Percentiles rank a stretch among this genome's conserved stretches.
Conservation (phyloP, 75 land plant genomes). For the Pinus taeda region DNA sequence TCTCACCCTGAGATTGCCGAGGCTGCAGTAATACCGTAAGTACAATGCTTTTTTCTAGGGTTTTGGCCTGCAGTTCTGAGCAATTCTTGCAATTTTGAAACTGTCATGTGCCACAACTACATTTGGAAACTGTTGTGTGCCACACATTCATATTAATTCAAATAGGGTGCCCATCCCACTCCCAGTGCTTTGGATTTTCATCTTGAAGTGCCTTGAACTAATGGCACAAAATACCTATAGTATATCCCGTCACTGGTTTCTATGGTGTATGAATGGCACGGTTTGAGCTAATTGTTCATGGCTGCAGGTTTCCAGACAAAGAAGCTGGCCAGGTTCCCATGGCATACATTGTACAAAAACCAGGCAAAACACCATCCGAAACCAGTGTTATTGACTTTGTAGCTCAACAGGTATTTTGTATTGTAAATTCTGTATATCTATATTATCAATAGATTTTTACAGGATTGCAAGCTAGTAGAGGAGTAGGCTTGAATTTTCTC, state of each 20-base stretch:
- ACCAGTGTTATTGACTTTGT: slow-evolving; percentile 50
- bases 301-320: slow-evolving; percentile 60
- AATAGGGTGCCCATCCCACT: no score
- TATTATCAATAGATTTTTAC: not conserved
- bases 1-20: slow-evolving; percentile 48
- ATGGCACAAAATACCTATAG: no score
- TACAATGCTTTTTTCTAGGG: not conserved
- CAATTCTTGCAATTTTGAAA: not conserved
- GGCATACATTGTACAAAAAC: slow-evolving; percentile 68
- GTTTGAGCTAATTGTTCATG: not conserved
- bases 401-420: slow-evolving; percentile 52
- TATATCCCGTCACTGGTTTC: no score
- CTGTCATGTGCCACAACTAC: not conserved
- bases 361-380: slow-evolving; percentile 36
- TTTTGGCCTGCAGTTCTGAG: not conserved
- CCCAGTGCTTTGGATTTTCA: no score
- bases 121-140: not conserved
- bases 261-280: no score
- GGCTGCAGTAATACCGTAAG: slow-evolving; percentile 73
- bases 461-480: not conserved
- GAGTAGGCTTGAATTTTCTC: no score
- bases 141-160: no score
- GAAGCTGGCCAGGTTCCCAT: slow-evolving; percentile 78
- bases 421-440: not conserved
- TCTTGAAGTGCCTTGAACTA: no score